Conservation (phyloP, 768 basidiomycete species). For the Termitomyces heimii region DNA sequence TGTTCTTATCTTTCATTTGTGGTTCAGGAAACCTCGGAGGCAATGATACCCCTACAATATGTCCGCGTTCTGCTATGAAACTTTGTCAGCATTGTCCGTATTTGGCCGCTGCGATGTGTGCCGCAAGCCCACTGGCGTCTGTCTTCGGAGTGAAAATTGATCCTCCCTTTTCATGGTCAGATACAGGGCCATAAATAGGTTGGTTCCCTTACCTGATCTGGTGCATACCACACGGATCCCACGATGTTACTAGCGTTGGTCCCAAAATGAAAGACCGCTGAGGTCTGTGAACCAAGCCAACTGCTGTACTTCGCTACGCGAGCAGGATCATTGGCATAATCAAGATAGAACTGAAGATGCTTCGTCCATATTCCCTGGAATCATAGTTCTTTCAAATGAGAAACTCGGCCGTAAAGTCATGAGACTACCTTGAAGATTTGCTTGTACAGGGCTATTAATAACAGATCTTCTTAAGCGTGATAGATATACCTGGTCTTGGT, state of each 20-base stretch:
- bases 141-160: constrained; percentile 41
- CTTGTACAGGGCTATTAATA: constrained; percentile 12
- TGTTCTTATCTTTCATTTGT: constrained; percentile 9
- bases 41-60: constrained; percentile 10
- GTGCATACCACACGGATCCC: constrained; percentile 42
- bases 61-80: neutral
- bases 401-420: neutral
- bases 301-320: constrained; percentile 37
- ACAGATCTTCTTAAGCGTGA: neutral
- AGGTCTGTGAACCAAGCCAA: constrained; percentile 34
- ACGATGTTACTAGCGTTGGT: constrained; percentile 33
- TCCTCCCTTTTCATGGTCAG: constrained; percentile 23
- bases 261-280: constrained; percentile 38
- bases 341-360: constrained; percentile 44
- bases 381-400: neutral
- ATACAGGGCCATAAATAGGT: neutral
- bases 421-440: constrained; percentile 38
- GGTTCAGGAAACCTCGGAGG: constrained; percentile 4
- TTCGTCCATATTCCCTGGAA: constrained; percentile 47
- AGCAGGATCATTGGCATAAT: constrained; percentile 33
- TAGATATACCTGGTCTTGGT: constrained; percentile 35
- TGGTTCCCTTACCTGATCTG: constrained; percentile 24
- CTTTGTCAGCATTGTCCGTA: constrained; percentile 31
- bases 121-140: constrained; percentile 35
- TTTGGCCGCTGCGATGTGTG: constrained; percentile 36